Base-by-base conservation (phyloP, 495 filamentous ascomycete species). In the Hypoxylon lienhwacheense region DNA sequence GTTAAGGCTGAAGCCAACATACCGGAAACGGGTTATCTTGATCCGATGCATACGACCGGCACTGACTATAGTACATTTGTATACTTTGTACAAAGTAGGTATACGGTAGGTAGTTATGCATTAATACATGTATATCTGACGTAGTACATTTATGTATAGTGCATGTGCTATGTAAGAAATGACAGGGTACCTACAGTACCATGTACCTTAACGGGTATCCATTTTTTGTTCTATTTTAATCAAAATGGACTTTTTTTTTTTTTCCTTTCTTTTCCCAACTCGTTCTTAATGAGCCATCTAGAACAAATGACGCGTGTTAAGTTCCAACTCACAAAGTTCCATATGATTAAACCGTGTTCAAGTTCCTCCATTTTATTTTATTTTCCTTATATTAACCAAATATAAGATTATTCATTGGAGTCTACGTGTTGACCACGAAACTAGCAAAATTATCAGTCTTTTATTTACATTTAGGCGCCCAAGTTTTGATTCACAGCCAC, bases 381-480 rank as follows among this genome's bases (percentile, higher is more conserved):
- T 22, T 31, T 53, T 20, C 6, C 21, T 7, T 1, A 14, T 14
- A 11, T 5, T 12, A 4, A 26, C 15, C 19, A 33, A 8, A 28
- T 43, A 7, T 14, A 21, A 31, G 15, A 11, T 28, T 52, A 16
- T 42, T 43, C 6, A 26, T 33, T 15, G 2, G 7, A 25, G 19
- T 17, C 12, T 39, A 42, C 20, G 19, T 21, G 32, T 28, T 45
- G 10, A 16, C 28, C 26, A 24, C 24, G 16, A 25, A 16, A 36
- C 28, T 46, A 11, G 15, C 10, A 43, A 54, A 20, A 11, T 11
- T 29, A 15, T n/a, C n/a, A n/a, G n/a, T n/a, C n/a, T n/a, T n/a
- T n/a, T n/a, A n/a, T n/a, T n/a, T n/a, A n/a, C 15, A 34, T 8
- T 22, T 37, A 56, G 37, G 53, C 53, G 46, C 53, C n/a, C 10